Evolutionary conservation across 176 grass and related monocot species (phyloP).

Genomic region (Aegilops tauschii): DNA sequence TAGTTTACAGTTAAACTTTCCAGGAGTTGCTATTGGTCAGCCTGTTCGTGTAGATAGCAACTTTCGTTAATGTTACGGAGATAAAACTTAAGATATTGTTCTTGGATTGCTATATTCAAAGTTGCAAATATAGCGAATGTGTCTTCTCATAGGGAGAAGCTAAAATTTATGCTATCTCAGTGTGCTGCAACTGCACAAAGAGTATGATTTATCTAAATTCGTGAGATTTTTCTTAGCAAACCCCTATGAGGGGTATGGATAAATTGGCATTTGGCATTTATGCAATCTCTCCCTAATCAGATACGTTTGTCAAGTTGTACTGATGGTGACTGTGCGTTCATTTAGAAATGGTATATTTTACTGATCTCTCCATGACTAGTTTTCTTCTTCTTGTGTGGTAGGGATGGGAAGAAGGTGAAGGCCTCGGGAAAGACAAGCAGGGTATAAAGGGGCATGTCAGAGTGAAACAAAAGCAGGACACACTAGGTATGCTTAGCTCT

Average conservation of each 20-base stretch:
- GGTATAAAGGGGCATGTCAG: constrained; percentile 90
- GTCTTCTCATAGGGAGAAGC: background rate
- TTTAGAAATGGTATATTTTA: background rate
- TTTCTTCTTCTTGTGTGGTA: background rate
- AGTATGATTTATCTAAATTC: background rate
- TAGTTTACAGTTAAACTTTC: background rate
- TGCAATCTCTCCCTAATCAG: background rate
- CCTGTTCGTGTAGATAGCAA: background rate
- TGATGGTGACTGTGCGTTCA: background rate
- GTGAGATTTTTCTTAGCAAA: background rate
- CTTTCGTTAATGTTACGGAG: background rate
- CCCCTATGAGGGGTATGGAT: background rate
- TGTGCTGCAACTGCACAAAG: background rate
- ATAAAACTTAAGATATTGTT: background rate
- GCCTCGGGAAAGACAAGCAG: constrained; percentile 98
- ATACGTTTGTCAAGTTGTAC: background rate
- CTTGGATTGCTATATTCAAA: background rate
- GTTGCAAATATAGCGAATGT: background rate
- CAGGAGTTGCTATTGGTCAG: background rate
- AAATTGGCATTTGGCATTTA: background rate
- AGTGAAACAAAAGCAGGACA: constrained; percentile 98
- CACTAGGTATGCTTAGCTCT: constrained; percentile 42
- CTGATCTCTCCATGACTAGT: background rate
- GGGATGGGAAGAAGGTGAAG: constrained; percentile 99
- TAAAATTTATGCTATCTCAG: background rate